Percentiles rank a stretch among this genome's conserved stretches.
These are phyloP conservation scores for Solanum sejunctum DNA, from an alignment of 257 asterid genomes.

Conservation along the genomic window DNA sequence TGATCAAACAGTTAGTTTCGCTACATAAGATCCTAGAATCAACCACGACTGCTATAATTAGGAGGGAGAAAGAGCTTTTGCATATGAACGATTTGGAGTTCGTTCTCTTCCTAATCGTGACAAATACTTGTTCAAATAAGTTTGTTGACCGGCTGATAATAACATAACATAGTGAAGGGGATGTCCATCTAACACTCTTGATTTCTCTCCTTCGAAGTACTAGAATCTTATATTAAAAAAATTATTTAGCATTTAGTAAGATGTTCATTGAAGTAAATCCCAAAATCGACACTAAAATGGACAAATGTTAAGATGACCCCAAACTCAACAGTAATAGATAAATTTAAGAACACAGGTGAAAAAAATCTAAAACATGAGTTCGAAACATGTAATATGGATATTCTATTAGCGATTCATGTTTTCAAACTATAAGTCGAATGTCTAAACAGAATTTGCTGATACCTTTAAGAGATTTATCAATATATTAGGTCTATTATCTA, in stretches of 20 bases:
- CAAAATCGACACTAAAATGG: neutral
- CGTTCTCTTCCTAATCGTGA: neutral
- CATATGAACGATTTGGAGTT: neutral
- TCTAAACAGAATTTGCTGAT: neutral
- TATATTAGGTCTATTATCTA: neutral
- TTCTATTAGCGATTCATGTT: rapidly evolving
- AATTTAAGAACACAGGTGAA: too few relatives aligned
- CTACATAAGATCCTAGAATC: neutral
- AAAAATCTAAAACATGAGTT: neutral
- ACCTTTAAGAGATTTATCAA: neutral
- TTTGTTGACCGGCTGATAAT: rapidly evolving
- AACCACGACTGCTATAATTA: neutral
- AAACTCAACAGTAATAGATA: neutral
- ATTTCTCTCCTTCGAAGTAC: neutral
- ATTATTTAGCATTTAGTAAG: neutral
- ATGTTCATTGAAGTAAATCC: neutral
- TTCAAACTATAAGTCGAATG: neutral
- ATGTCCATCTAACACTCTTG: neutral
- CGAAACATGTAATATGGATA: neutral
- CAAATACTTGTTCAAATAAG: neutral
- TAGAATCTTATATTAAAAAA: too few relatives aligned
- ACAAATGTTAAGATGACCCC: neutral
- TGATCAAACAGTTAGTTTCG: neutral
- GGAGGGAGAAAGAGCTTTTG: neutral
- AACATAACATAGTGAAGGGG: rapidly evolving